Percentiles rank a stretch among this genome's conserved stretches.
Evolutionary conservation across 2,329 filamentous ascomycete species (phyloP).

Genomic region (Fonsecaea multimorphosa): DNA sequence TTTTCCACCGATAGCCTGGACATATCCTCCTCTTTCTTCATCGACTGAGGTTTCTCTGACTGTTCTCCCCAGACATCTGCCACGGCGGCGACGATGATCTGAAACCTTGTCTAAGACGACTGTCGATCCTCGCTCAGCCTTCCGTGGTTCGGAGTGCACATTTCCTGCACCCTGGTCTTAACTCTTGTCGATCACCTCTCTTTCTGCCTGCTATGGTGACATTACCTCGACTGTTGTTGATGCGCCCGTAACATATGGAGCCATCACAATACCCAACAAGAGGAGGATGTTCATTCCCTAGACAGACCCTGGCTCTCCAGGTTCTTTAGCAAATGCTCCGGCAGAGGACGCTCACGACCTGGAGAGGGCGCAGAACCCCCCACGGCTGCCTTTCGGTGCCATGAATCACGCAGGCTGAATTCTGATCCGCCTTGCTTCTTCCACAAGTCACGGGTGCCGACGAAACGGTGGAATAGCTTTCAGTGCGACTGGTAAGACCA

Average conservation of each 20-base stretch:
- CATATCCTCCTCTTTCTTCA: not conserved
- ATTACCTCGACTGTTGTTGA: not conserved
- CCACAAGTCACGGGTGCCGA: not conserved
- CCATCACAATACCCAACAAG: not conserved
- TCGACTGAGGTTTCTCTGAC: not conserved
- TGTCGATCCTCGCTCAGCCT: not conserved
- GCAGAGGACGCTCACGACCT: not conserved
- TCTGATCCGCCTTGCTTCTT: not conserved
- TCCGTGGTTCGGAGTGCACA: not conserved
- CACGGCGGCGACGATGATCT: not conserved
- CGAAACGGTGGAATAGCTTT: not conserved
- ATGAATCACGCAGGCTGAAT: not conserved
- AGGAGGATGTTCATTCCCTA: not conserved
- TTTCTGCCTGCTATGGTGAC: not conserved
- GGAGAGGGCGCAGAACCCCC: not conserved
- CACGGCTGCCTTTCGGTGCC: not conserved
- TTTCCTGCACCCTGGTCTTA: not conserved
- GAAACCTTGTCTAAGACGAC: slow-evolving; percentile 1
- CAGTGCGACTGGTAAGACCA: not conserved
- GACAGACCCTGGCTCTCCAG: not conserved
- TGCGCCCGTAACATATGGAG: not conserved
- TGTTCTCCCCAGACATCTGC: not conserved
- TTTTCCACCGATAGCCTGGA: not conserved
- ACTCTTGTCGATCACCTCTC: not conserved
- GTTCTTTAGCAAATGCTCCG: not conserved